Conservation (phyloP, 257 asterid genomes). For the Jaltomata sinuosa region DNA sequence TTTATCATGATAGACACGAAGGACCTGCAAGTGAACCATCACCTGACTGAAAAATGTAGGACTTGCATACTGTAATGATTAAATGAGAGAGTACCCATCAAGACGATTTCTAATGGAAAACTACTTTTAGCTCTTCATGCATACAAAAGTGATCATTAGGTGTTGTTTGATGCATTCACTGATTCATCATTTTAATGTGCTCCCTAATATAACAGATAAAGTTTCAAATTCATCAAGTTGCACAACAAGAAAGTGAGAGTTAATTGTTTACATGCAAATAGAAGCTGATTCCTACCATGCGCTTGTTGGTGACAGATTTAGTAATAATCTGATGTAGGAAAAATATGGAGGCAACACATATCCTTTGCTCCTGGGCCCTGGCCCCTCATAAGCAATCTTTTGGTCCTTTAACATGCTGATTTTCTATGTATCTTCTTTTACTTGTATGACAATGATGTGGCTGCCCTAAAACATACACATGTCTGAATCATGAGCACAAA, state of each 20-base stretch:
- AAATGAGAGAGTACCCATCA: background rate
- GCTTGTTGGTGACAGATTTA: background rate
- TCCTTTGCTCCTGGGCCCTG: background rate
- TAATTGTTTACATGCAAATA: background rate
- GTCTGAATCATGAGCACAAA: background rate
- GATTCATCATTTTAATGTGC: background rate
- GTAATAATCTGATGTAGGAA: background rate
- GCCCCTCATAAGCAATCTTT: background rate
- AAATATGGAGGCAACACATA: background rate
- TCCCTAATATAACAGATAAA: background rate
- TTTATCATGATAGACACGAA: slow-evolving; percentile 63
- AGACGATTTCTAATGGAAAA: background rate
- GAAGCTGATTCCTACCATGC: background rate
- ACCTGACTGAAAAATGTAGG: background rate
- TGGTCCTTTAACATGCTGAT: background rate
- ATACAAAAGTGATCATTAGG: background rate
- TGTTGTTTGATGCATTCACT: background rate
- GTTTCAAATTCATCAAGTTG: background rate
- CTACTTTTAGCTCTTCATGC: background rate
- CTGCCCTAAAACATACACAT: background rate
- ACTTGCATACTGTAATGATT: background rate
- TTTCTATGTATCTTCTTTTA: background rate
- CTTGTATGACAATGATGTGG: background rate
- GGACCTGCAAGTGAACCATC: slow-evolving; percentile 48
- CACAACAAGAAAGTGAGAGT: background rate